Conservation (phyloP, 1,284 basidiomycete species). For the Ceratobasidium sp. region DNA sequence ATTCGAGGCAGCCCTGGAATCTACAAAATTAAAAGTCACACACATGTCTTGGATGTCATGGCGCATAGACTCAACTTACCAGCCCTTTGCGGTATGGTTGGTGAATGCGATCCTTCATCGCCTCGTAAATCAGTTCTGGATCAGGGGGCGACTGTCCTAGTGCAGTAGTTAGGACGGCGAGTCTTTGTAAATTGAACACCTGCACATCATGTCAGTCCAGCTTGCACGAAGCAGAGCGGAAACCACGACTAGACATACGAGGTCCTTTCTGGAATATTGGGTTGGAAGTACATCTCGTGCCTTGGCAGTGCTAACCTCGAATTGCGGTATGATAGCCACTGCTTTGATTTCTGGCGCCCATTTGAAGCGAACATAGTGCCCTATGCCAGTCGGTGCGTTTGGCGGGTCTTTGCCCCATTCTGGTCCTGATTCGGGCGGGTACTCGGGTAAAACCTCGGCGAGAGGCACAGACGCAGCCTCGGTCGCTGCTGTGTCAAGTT, state of each 20-base stretch:
- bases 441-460: conserved; percentile 97
- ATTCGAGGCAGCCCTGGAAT: conserved; percentile 96
- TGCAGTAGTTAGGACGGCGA: conserved; percentile 98
- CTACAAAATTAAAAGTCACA: conserved; percentile 60
- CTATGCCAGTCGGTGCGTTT: conserved; percentile 88
- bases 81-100: conserved; percentile 95
- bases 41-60: not conserved
- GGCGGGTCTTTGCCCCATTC: conserved; percentile 93
- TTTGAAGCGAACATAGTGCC: conserved; percentile 92
- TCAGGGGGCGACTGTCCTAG: conserved; percentile 92
- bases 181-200: conserved; percentile 98
- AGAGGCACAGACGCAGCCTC: conserved; percentile 91
- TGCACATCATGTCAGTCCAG: conserved; percentile 56
- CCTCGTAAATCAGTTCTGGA: conserved; percentile 95
- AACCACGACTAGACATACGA: conserved; percentile 67
- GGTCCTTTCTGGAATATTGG: conserved; percentile 88
- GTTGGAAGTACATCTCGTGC: conserved; percentile 90
- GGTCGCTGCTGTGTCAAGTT: conserved; percentile 82
- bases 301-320: conserved; percentile 96
- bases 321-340: conserved; percentile 94
- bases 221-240: not conserved
- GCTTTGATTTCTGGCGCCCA: conserved; percentile 93
- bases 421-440: conserved; percentile 90
- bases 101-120: conserved; percentile 99
- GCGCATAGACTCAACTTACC: conserved; percentile 62